Evolutionary conservation across 805 yeast genomes (phyloP).

Genomic region (Metschnikowia lachancei): DNA sequence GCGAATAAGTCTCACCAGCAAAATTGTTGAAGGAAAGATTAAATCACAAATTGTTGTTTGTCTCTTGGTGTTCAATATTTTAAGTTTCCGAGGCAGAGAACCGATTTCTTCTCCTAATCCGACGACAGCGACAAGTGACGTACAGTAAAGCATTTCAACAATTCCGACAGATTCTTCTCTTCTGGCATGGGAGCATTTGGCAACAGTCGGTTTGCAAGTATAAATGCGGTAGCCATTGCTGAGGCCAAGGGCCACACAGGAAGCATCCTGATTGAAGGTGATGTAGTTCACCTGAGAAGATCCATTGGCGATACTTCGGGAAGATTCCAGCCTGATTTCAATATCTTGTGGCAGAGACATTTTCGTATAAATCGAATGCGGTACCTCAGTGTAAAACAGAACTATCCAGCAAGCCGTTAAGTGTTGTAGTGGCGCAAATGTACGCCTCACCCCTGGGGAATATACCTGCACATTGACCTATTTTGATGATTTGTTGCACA

Average conservation of each 20-base stretch:
- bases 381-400: conserved; percentile 2
- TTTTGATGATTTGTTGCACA: not conserved
- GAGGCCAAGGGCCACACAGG: conserved; percentile 75
- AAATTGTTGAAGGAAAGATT: conserved; percentile 40
- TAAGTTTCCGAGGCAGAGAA: conserved; percentile 75
- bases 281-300: conserved; percentile 34
- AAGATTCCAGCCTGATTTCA: conserved; percentile 6
- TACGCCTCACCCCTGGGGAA: conserved; percentile 2
- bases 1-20: conserved; percentile 38
- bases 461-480: not conserved
- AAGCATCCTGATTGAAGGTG: conserved; percentile 83
- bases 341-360: conserved; percentile 8
- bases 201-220: conserved; percentile 80
- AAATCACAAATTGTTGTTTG: conserved; percentile 44
- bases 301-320: conserved; percentile 1
- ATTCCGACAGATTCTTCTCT: conserved; percentile 58
- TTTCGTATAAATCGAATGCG: conserved; percentile 4
- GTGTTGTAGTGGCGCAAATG: not conserved
- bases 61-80: conserved; percentile 80
- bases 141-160: conserved; percentile 87
- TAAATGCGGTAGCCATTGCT: conserved; percentile 65
- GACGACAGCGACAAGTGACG: conserved; percentile 81
- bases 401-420: not conserved
- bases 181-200: conserved; percentile 39
- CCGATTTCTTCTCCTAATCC: conserved; percentile 71